These are phyloP conservation scores for Marchantia polymorpha DNA, from an alignment of 225 moss, liverwort and hornwort genomes.

Conservation along the genomic window DNA sequence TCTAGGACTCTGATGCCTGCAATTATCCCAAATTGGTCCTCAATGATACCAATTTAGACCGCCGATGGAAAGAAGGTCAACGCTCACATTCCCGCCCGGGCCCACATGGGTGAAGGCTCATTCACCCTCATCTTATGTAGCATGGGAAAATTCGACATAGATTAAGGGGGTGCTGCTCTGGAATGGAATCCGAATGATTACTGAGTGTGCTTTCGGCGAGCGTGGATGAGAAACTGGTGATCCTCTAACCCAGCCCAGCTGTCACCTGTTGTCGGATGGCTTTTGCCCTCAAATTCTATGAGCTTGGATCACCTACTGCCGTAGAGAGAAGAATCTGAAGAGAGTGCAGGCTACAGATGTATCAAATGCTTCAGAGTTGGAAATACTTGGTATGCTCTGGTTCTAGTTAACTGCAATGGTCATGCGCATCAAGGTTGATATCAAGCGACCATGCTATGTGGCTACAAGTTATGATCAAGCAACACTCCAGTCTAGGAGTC, in stretches of 20 bases:
- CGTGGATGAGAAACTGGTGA: slow-evolving; percentile 37
- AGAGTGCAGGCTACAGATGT: slow-evolving; percentile 39
- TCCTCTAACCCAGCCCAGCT: slow-evolving; percentile 28
- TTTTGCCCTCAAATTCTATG: slow-evolving; percentile 25
- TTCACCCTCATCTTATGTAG: slow-evolving; percentile 31
- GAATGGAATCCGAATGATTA: slow-evolving; percentile 34
- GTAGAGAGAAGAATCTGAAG: slow-evolving; percentile 36
- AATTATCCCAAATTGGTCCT: slow-evolving; percentile 28
- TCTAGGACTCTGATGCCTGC: slow-evolving; percentile 42
- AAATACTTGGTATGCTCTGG: slow-evolving; percentile 37
- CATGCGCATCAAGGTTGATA: slow-evolving; percentile 32
- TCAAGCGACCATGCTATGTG: slow-evolving; percentile 26
- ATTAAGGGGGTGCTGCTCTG: slow-evolving; percentile 30
- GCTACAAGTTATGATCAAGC: slow-evolving; percentile 31
- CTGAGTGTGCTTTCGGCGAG: slow-evolving; percentile 50
- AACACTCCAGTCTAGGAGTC: slow-evolving; percentile 28
- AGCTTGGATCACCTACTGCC: slow-evolving; percentile 39
- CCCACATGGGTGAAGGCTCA: slow-evolving; percentile 30
- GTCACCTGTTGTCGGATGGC: slow-evolving; percentile 30
- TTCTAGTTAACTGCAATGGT: slow-evolving; percentile 38
- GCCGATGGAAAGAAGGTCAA: slow-evolving; percentile 30
- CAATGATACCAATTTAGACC: slow-evolving; percentile 35
- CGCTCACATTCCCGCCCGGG: slow-evolving; percentile 29
- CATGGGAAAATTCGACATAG: slow-evolving; percentile 34
- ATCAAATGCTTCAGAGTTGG: slow-evolving; percentile 33